Percentiles rank a stretch among this genome's conserved stretches.
Evolutionary conservation across 305 asterid species (phyloP).

Genomic region (Fraxinus floribunda): DNA sequence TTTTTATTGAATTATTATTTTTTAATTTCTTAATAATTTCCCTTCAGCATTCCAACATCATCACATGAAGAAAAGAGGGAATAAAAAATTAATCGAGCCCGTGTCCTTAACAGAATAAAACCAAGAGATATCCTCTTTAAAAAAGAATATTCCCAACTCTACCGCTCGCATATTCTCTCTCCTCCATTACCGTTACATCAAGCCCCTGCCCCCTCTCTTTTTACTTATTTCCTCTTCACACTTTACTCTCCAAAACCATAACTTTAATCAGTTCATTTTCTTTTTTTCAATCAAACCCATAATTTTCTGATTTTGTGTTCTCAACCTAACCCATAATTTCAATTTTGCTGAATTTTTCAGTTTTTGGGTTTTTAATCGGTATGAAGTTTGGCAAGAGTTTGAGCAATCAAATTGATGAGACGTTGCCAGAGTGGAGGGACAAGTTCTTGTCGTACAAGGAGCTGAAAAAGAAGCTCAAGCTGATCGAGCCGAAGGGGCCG

Average conservation of each 20-base stretch:
- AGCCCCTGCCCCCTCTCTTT: neutral
- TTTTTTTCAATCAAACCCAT: neutral
- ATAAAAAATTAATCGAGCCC: conserved; percentile 24
- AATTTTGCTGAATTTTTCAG: neutral
- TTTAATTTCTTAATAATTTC: too few relatives aligned
- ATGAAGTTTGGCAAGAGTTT: conserved; percentile 92
- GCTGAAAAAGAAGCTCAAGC: conserved; percentile 74
- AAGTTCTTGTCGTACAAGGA: conserved; percentile 88
- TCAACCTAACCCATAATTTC: neutral
- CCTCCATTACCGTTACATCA: conserved; percentile 27
- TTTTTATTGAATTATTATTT: too few relatives aligned
- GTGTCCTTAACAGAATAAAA: conserved; percentile 45
- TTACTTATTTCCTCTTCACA: conserved; percentile 13
- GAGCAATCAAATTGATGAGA: conserved; percentile 87
- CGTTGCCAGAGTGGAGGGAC: conserved; percentile 93
- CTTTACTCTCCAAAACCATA: neutral
- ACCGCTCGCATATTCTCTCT: conserved; percentile 58
- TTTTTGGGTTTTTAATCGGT: neutral
- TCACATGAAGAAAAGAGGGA: neutral
- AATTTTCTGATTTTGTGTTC: neutral
- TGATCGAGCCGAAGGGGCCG: conserved; percentile 51
- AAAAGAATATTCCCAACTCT: conserved; percentile 64
- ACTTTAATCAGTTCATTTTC: neutral
- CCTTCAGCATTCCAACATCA: neutral
- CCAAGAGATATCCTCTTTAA: conserved; percentile 55